Conservation (phyloP, 768 basidiomycete genomes). For the Hygrophoropsis aurantiaca region DNA sequence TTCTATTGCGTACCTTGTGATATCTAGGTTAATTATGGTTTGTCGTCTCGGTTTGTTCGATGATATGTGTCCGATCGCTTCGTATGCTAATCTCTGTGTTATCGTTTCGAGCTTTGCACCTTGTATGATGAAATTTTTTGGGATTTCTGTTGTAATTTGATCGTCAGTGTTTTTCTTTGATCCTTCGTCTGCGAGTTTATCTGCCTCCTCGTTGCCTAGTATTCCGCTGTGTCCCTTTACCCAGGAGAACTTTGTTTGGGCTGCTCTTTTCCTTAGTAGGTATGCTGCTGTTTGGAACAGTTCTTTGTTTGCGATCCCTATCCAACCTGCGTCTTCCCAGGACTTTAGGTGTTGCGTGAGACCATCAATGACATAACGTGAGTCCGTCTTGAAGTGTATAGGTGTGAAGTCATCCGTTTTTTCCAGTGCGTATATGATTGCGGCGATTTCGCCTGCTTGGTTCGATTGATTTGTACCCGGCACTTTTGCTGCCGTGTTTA, state of each 20-base stretch:
- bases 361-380: slow-evolving; percentile 11
- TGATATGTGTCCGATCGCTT: slow-evolving; percentile 16
- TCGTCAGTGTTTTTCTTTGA: slow-evolving; percentile 1
- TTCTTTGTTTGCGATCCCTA: too few species aligned
- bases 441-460: slow-evolving; percentile 16
- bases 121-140: slow-evolving; percentile 1
- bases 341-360: slow-evolving; percentile 1
- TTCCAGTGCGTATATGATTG: slow-evolving; percentile 10
- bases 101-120: slow-evolving; percentile 15
- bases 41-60: too few species aligned
- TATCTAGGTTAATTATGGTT: slow-evolving; percentile 7
- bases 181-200: slow-evolving; percentile 17
- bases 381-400: slow-evolving; percentile 13
- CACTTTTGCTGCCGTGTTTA: slow-evolving; percentile 11
- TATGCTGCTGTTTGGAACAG: too few species aligned
- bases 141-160: slow-evolving; percentile 1
- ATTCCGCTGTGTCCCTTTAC: slow-evolving; percentile 24
- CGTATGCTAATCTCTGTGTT: slow-evolving; percentile 13
- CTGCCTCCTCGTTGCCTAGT: slow-evolving; percentile 21
- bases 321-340: slow-evolving; percentile 13
- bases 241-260: slow-evolving; percentile 17
- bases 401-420: neutral
- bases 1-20: neutral
- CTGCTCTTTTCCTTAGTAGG: too few species aligned
- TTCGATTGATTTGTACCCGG: slow-evolving; percentile 12